phyloP scores from a whole-genome alignment of 1,284 basidiomycete species.

The Trichosporon sp. region DNA sequence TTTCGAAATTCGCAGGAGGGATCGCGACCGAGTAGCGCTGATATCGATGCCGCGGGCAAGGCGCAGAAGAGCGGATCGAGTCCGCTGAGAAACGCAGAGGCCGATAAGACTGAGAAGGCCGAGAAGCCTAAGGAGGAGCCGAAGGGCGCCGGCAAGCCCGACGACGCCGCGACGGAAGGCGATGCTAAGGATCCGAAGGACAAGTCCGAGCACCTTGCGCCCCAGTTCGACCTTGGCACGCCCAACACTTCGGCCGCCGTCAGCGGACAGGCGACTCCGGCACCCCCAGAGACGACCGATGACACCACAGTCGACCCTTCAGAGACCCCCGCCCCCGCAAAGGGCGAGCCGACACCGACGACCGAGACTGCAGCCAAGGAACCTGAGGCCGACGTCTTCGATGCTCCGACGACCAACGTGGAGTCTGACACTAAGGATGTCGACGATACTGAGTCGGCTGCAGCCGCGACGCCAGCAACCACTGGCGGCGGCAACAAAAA shows the following conservation, averaged over 20 bases:
- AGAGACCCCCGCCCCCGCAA: neutral
- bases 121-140: neutral
- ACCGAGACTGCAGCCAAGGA: neutral
- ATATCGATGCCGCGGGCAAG: neutral
- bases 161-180: neutral
- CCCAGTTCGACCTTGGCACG: neutral
- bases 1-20: slow-evolving; percentile 14
- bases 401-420: neutral
- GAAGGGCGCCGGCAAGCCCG: neutral
- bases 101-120: neutral
- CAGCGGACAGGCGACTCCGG: neutral
- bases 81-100: neutral
- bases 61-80: neutral
- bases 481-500: neutral
- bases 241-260: neutral
- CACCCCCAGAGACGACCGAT: neutral
- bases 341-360: neutral
- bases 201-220: neutral
- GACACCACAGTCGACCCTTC: neutral
- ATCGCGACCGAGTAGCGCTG: neutral
- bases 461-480: neutral
- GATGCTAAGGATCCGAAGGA: neutral
- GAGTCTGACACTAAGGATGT: neutral
- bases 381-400: neutral
- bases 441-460: neutral